phyloP scores from a whole-genome alignment of 805 yeast species.

The Metschnikowia cubensis region DNA sequence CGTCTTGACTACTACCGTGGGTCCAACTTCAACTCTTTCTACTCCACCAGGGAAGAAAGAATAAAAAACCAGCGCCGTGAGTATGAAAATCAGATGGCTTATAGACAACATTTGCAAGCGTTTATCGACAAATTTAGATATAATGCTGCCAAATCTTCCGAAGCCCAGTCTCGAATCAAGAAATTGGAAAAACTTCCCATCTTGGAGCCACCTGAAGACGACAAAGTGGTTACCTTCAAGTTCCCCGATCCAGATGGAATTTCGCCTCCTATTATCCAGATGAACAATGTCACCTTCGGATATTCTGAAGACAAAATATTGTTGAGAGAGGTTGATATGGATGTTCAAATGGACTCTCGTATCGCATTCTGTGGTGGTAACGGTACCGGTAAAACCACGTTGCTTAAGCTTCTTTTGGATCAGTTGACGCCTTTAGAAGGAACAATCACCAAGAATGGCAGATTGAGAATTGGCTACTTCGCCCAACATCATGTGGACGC shows the following conservation, averaged over 20 bases:
- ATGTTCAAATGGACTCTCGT: conserved; percentile 89
- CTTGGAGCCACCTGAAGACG: conserved; percentile 92
- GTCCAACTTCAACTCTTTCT: conserved; percentile 88
- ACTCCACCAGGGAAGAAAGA: conserved; percentile 92
- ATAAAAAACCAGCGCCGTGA: conserved; percentile 89
- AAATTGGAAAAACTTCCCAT: conserved; percentile 92
- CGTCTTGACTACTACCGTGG: conserved; percentile 94
- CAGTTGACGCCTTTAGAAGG: conserved; percentile 73
- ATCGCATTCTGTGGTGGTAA: conserved; percentile 98
- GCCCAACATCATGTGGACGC: conserved; percentile 98
- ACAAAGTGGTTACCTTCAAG: conserved; percentile 73
- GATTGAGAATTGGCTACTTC: conserved; percentile 91
- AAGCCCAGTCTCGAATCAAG: conserved; percentile 97
- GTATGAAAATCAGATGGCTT: conserved; percentile 96
- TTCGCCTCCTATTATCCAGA: conserved; percentile 90
- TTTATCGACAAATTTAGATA: conserved; percentile 96
- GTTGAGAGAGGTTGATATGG: conserved; percentile 75
- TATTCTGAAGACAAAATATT: conserved; percentile 64
- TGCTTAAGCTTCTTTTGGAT: conserved; percentile 82
- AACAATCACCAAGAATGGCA: conserved; percentile 70
- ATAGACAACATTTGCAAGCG: conserved; percentile 86
- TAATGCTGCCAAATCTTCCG: conserved; percentile 95
- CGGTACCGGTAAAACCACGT: conserved; percentile 98
- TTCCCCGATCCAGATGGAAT: conserved; percentile 94
- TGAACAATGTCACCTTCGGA: conserved; percentile 83